These are phyloP conservation scores for Clarireedia monteithiana DNA, from an alignment of 2,329 filamentous ascomycete genomes.

Conservation along the genomic window DNA sequence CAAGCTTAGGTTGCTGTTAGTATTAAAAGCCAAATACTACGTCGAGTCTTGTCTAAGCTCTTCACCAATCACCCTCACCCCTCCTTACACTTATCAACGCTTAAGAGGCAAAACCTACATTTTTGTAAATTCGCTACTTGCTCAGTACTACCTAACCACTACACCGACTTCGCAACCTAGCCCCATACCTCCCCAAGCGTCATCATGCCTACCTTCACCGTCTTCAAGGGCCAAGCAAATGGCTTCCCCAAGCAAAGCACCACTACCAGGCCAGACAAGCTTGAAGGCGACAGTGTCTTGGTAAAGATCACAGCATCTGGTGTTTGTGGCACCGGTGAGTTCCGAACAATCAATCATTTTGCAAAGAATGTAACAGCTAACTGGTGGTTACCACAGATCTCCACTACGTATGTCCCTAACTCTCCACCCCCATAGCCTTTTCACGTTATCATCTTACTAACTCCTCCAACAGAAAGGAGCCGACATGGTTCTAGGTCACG, in stretches of 20 bases:
- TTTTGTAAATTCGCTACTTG: no score
- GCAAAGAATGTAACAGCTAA: not conserved
- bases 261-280: slow-evolving; percentile 10
- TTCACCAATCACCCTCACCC: no score
- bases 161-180: no score
- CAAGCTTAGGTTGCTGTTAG: no score
- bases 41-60: no score
- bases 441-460: not conserved
- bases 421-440: not conserved
- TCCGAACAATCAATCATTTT: no score
- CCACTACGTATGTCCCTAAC: slow-evolving; percentile 8
- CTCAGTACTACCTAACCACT: no score
- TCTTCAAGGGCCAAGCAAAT: slow-evolving; percentile 11
- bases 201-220: slow-evolving; percentile 13
- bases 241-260: slow-evolving; percentile 6
- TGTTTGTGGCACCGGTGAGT: slow-evolving; percentile 11
- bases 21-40: no score
- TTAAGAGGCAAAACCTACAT: no score
- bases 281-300: slow-evolving; percentile 10
- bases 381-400: slow-evolving; percentile 1
- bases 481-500: slow-evolving; percentile 49
- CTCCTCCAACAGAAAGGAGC: slow-evolving; percentile 1
- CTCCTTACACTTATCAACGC: no score
- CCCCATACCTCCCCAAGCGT: not conserved
- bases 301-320: slow-evolving; percentile 13